Conservation (phyloP, 805 yeast species). For the Cyberlindnera mycetangii region DNA sequence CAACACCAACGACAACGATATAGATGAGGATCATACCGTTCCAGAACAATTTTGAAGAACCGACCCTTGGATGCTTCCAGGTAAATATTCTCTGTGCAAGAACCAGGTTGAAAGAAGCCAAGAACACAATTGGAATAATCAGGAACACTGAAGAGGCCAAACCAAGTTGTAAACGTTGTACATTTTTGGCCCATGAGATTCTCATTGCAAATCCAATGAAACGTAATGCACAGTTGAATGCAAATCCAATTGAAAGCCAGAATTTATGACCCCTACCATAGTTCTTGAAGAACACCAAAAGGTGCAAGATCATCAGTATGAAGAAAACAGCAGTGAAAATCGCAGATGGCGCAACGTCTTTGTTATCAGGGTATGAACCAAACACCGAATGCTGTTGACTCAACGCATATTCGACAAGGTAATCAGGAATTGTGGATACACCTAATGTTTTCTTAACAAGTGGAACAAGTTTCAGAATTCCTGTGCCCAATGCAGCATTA, state of each 20-base stretch:
- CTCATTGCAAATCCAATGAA: constrained; percentile 59
- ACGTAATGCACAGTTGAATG: constrained; percentile 50
- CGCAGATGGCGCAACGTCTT: constrained; percentile 59
- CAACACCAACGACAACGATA: constrained; percentile 50
- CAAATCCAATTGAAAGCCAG: constrained; percentile 50
- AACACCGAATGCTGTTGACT: constrained; percentile 48
- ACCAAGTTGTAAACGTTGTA: constrained; percentile 45
- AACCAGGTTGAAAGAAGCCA: constrained; percentile 58
- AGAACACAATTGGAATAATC: constrained; percentile 54
- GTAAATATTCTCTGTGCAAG: constrained; percentile 72
- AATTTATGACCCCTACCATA: constrained; percentile 57
- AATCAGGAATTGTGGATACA: constrained; percentile 35
- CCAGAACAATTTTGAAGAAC: constrained; percentile 52
- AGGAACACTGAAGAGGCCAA: constrained; percentile 54
- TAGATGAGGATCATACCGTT: constrained; percentile 47
- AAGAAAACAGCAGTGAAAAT: constrained; percentile 53
- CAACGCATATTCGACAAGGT: constrained; percentile 36
- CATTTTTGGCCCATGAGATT: constrained; percentile 55
- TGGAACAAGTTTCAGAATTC: constrained; percentile 36
- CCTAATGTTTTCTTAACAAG: constrained; percentile 37
- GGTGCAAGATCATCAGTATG: constrained; percentile 46
- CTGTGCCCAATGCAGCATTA: constrained; percentile 50
- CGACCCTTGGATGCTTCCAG: constrained; percentile 75
- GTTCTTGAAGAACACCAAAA: constrained; percentile 46
- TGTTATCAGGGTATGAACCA: constrained; percentile 56